Evolutionary conservation across 2,329 filamentous ascomycete genomes (phyloP).

Genomic region (Aureobasidium sp.): DNA sequence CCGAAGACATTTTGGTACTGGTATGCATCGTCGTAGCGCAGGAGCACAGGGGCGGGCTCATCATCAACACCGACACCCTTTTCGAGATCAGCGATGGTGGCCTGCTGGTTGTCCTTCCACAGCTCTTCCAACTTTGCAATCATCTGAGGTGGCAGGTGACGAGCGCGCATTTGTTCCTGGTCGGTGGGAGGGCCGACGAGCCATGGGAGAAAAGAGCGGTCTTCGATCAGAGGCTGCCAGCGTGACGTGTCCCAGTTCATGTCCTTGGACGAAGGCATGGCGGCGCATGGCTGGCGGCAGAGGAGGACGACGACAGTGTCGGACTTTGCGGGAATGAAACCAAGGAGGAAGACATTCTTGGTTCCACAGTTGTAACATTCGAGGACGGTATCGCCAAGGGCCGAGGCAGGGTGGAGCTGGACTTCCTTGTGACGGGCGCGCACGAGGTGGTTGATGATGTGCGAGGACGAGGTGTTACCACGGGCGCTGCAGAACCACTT

Average conservation of each 20-base stretch:
- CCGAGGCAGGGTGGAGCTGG: conserved; percentile 86
- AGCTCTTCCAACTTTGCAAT: conserved; percentile 95
- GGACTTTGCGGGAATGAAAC: conserved; percentile 97
- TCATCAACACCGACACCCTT: conserved; percentile 89
- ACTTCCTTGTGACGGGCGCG: conserved; percentile 98
- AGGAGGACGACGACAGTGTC: conserved; percentile 96
- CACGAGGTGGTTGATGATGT: conserved; percentile 97
- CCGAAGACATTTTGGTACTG: conserved; percentile 99
- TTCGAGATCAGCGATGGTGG: conserved; percentile 85
- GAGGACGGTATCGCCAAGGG: conserved; percentile 88
- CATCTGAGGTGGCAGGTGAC: conserved; percentile 86
- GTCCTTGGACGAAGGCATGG: conserved; percentile 92
- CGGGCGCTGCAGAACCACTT: conserved; percentile 99
- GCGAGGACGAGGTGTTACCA: conserved; percentile 91
- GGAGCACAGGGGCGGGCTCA: conserved; percentile 82
- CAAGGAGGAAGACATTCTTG: conserved; percentile 97
- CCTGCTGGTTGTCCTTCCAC: conserved; percentile 92
- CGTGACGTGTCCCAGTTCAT: conserved; percentile 99
- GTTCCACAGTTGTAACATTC: conserved; percentile 99
- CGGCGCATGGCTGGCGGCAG: conserved; percentile 92
- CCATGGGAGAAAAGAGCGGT: conserved; percentile 91
- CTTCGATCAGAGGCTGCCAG: conserved; percentile 96
- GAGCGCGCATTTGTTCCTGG: conserved; percentile 88
- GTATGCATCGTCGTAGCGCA: conserved; percentile 94
- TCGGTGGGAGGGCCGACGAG: conserved; percentile 84